phyloP scores from a whole-genome alignment of 768 basidiomycete species.

The Russula sp. region DNA sequence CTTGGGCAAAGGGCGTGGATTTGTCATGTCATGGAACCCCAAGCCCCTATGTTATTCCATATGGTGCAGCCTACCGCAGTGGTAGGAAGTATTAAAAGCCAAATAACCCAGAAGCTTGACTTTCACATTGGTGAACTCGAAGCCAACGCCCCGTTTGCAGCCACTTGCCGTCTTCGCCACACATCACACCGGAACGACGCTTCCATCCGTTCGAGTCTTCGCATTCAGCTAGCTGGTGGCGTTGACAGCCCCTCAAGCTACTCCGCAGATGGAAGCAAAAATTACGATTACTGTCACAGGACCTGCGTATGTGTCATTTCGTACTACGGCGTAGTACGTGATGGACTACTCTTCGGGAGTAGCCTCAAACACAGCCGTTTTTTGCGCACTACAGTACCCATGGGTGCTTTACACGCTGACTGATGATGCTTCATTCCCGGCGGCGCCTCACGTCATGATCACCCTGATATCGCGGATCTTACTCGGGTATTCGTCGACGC shows the following conservation, averaged over 20 bases:
- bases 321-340: background rate
- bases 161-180: background rate
- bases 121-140: background rate
- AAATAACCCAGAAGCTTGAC: background rate
- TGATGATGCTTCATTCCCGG: slow-evolving; percentile 8
- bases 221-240: background rate
- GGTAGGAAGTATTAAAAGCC: background rate
- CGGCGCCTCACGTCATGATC: slow-evolving; percentile 3
- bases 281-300: background rate
- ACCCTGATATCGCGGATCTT: background rate
- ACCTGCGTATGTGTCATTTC: background rate
- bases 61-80: background rate
- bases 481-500: background rate
- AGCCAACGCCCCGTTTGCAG: background rate
- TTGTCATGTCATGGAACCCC: slow-evolving; percentile 1
- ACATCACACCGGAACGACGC: background rate
- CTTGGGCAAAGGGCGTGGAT: background rate
- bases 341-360: background rate
- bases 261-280: background rate
- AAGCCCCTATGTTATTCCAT: background rate
- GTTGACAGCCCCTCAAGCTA: background rate
- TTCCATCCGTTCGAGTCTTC: background rate
- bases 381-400: background rate
- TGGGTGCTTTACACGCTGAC: background rate
- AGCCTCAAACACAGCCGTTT: background rate